Base-by-base conservation (phyloP, 108 stramenopile genomes). In the Chaetoceros tenuissimus region DNA sequence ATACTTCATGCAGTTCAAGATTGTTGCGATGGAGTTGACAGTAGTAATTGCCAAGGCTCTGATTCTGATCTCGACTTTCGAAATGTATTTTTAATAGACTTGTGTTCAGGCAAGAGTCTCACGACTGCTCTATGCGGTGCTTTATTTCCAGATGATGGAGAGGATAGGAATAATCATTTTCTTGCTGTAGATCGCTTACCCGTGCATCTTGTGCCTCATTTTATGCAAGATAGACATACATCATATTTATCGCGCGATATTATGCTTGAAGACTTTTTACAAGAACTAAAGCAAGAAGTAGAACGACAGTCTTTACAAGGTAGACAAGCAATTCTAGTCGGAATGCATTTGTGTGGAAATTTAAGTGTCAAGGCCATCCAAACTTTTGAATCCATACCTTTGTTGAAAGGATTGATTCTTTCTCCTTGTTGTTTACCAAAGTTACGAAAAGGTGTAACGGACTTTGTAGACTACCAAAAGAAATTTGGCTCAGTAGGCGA, bases 401-500 rank as follows among this genome's bases (percentile, higher is more conserved):
- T 24, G 17, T 62, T 67, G 2, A 62, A 48, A 29, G 66, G 60
- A 1, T 19, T 67, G 8, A 60, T 67, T 54, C 31, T 67, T 20
- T 67, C 66, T 1, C 66, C 66, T 18, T 67, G 66, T 31, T 67
- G 66, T n/a, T 48, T 67, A n/a, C 66, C 66, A 18, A 62, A 61
- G 47, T 61, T 48, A 47, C 59, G 54, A 26, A 60, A 67, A 28
- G 26, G 47, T 27, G 31, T 24, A 31, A 29, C 49, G 21, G 26
- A 18, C 3, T 55, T 34, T 3, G n/a, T n/a, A n/a, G n/a, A n/a
- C n/a, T n/a, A n/a, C n/a, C n/a, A n/a, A n/a, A 55, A 51, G 7
- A 53, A 51, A 18, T 44, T 45, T 49, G 24, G 17, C 17, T 47
- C 26, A 17, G 47, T 23, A 1, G 49, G 55, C 22, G 60, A 46